These are phyloP conservation scores for Porphyrellus cyaneotinctus DNA, from an alignment of 768 basidiomycete species.

Conservation along the genomic window DNA sequence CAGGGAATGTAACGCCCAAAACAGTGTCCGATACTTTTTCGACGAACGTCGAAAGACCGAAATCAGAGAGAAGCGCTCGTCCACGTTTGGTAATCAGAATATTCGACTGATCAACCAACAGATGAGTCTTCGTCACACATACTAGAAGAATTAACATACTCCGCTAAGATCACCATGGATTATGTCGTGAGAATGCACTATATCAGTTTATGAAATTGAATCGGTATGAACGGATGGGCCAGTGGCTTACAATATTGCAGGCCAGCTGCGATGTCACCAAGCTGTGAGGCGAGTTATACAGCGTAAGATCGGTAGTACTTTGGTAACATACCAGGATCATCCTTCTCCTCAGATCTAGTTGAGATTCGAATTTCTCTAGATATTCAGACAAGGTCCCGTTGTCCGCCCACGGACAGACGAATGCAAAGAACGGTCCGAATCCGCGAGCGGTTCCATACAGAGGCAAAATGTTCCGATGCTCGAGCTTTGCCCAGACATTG, in stretches of 20 bases:
- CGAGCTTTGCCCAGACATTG: constrained; percentile 27
- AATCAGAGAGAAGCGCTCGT: constrained; percentile 27
- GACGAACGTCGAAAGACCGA: constrained; percentile 26
- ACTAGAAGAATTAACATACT: constrained; percentile 12
- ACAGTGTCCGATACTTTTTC: constrained; percentile 8
- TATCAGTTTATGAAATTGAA: not conserved
- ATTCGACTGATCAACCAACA: constrained; percentile 12
- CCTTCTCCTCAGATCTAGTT: constrained; percentile 13
- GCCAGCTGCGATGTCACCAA: constrained; percentile 23
- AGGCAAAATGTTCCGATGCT: constrained; percentile 30
- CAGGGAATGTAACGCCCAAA: constrained; percentile 10
- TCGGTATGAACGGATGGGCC: not conserved
- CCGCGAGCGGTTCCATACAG: constrained; percentile 24
- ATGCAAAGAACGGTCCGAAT: constrained; percentile 29
- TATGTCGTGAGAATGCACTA: constrained; percentile 22
- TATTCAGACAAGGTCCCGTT: constrained; percentile 31
- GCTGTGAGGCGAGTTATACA: constrained; percentile 13
- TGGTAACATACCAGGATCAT: constrained; percentile 14
- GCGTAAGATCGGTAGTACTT: not conserved
- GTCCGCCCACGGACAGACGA: constrained; percentile 34
- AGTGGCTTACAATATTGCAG: constrained; percentile 18
- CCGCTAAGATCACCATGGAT: constrained; percentile 42
- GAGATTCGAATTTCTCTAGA: constrained; percentile 15
- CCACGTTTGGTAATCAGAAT: constrained; percentile 14
- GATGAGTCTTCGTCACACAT: not conserved